Conservation (phyloP, 1,139 yeast genomes). For the Debaryomyces subglobosus region DNA sequence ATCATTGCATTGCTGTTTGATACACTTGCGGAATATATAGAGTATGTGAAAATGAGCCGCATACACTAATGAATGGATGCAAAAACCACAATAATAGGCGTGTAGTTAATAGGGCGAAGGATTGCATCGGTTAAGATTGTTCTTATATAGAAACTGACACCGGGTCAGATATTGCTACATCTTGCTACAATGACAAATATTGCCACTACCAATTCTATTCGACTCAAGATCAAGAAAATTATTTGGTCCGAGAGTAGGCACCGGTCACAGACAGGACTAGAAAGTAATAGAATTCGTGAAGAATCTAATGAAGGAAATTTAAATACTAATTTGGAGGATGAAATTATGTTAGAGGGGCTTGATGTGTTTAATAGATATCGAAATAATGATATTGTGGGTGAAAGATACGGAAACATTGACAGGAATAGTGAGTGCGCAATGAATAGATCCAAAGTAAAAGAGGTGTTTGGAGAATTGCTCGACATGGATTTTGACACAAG, state of each 20-base stretch:
- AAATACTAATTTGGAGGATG: not conserved
- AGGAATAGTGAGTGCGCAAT: not conserved
- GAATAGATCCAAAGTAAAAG: not conserved
- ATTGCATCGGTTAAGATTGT: not conserved
- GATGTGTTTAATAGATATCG: conserved; percentile 7
- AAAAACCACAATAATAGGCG: conserved; percentile 5
- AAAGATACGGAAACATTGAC: not conserved
- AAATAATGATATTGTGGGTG: not conserved
- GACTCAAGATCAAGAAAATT: conserved; percentile 1
- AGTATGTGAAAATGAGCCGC: conserved; percentile 1
- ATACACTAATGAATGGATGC: conserved; percentile 8
- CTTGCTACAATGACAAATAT: conserved; percentile 4
- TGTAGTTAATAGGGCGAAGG: not conserved
- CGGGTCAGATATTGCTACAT: conserved; percentile 2
- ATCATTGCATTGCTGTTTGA: not conserved
- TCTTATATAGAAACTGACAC: not conserved
- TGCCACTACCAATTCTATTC: not conserved
- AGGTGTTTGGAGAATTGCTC: conserved; percentile 2
- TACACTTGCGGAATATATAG: not conserved
- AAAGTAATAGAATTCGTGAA: not conserved
- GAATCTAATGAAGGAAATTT: not conserved
- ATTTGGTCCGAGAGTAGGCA: not conserved
- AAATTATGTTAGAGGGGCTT: not conserved
- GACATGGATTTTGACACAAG: conserved; percentile 5
- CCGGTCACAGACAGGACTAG: not conserved